Base-by-base conservation (phyloP, 192 early-diverging fungal genomes). In the Entophlyctis helioformis region DNA sequence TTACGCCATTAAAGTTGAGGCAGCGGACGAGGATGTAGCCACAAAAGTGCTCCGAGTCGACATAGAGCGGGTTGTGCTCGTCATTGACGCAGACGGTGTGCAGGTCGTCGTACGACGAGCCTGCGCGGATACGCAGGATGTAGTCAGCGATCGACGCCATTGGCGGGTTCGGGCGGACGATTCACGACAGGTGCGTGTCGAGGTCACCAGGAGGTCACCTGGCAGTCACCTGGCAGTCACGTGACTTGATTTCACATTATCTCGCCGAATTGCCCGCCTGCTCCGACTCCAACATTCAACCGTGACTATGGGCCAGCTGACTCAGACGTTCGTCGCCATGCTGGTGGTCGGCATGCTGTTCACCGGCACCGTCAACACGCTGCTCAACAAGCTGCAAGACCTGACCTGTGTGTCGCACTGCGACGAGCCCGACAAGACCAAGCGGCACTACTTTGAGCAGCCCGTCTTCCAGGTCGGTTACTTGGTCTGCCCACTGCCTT, bases 321-420 rank as follows among this genome's bases (percentile, higher is more conserved):
- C n/a, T n/a, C n/a, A n/a, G n/a, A n/a, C n/a, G n/a, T 29, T 58
- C 10, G 27, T 58, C 13, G 28, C 47, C 26, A 22, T 73, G 35
- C 65, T 86, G 27, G 73, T 82, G 24, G 60, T 64, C 4, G 84
- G 84, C 54, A 86, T 86, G 84, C 67, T 86, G 35, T 52, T 77
- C 36, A 79, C 82, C 24, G 84, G 84, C 56, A 86, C 77, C 24
- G 54, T 65, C 62, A 87, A 85, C 62, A 87, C 86, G 22, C 72
- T 89, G 45, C 67, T 89, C 42, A 86, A 82, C 55, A 86, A 89
- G 64, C 66, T 75, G 21, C 94, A 98, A 67, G 91, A 96, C 59
- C 33, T 82, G 67, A 77, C 84, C 43, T 98, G 94, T 60, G 82
- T 98, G 24, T 68, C 63, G 7, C 85, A 93, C 71, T 97, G 94